Conservation (phyloP, 768 basidiomycete species). For the Amanita muscaria region DNA sequence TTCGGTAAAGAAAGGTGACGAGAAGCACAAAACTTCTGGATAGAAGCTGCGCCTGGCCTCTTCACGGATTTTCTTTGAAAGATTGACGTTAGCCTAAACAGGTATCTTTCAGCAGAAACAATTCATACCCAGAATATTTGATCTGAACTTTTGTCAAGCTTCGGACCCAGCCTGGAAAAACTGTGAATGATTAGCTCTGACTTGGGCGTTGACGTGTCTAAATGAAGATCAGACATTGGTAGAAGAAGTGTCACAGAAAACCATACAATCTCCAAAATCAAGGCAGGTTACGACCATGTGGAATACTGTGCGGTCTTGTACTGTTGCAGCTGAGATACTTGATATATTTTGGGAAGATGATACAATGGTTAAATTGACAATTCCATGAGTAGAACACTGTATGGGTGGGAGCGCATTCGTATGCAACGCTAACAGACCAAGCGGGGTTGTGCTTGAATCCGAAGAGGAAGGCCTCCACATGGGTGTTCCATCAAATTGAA, state of each 20-base stretch:
- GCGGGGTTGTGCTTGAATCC: slow-evolving; percentile 4
- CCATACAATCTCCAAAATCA: slow-evolving; percentile 57
- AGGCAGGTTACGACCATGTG: slow-evolving; percentile 46
- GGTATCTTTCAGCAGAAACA: neutral
- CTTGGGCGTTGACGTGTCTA: slow-evolving; percentile 30
- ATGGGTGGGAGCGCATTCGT: slow-evolving; percentile 40
- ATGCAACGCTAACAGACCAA: slow-evolving; percentile 25
- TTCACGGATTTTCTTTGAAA: slow-evolving; percentile 23
- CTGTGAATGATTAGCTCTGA: slow-evolving; percentile 30
- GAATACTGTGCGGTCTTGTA: slow-evolving; percentile 23
- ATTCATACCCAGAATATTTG: slow-evolving; percentile 33
- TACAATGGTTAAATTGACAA: slow-evolving; percentile 34
- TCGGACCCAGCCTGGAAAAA: slow-evolving; percentile 15
- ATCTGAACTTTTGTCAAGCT: slow-evolving; percentile 10
- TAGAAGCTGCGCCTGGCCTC: slow-evolving; percentile 32
- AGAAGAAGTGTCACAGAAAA: neutral
- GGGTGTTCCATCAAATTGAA: slow-evolving; percentile 35
- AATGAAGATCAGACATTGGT: slow-evolving; percentile 1
- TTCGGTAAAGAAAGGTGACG: slow-evolving; percentile 29
- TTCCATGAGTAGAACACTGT: slow-evolving; percentile 23
- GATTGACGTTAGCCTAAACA: too few relatives aligned
- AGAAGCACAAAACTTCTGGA: slow-evolving; percentile 37
- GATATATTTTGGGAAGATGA: neutral
- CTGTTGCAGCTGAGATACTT: neutral
- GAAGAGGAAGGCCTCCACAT: slow-evolving; percentile 30